These are phyloP conservation scores for Saussurea involucrata DNA, from an alignment of 129 eudicot genomes.

Conservation along the genomic window DNA sequence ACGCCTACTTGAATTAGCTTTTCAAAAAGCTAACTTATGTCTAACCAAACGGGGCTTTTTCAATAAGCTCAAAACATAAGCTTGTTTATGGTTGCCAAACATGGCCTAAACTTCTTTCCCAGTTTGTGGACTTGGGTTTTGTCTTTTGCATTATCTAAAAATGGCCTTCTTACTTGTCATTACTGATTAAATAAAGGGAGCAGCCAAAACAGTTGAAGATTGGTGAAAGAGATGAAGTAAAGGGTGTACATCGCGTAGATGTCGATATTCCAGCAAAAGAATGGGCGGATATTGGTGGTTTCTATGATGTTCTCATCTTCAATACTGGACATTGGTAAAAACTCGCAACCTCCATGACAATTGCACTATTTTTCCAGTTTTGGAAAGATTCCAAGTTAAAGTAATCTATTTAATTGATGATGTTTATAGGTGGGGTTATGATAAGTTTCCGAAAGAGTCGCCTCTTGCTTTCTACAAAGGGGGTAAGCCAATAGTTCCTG, in stretches of 20 bases:
- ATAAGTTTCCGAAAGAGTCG: conserved; percentile 75
- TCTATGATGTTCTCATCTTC: conserved; percentile 79
- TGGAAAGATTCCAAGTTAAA: neutral
- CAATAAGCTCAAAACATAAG: neutral
- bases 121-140: neutral
- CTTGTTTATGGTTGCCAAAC: neutral
- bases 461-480: conserved; percentile 79
- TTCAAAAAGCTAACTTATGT: neutral
- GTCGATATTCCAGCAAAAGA: conserved; percentile 86
- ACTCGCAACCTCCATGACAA: neutral
- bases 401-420: neutral
- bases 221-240: conserved; percentile 37
- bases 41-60: neutral
- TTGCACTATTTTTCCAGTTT: neutral
- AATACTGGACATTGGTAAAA: conserved; percentile 95
- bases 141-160: neutral
- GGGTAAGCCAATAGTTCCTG: conserved; percentile 69
- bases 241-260: conserved; percentile 70
- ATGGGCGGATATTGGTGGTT: conserved; percentile 66
- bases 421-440: conserved; percentile 73
- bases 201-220: conserved; percentile 51
- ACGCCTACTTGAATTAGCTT: neutral
- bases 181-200: conserved; percentile 60
- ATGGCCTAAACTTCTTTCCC: too few species aligned
- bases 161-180: neutral